These are phyloP conservation scores for Echinochloa phyllopogon DNA, from an alignment of 176 grass and related monocot genomes.

Conservation along the genomic window DNA sequence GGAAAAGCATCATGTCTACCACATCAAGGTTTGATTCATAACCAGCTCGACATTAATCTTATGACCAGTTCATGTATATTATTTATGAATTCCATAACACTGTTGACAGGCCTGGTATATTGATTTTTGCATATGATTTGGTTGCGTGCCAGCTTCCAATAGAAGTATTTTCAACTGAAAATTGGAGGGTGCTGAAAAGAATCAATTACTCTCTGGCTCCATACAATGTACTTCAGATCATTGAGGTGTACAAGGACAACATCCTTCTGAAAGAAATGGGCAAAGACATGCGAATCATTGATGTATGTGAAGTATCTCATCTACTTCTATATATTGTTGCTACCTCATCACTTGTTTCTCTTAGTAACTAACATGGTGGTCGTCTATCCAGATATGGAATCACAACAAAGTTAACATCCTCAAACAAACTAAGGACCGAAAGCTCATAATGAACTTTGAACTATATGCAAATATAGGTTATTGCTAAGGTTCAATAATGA, in stretches of 20 bases:
- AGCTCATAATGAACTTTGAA: neutral
- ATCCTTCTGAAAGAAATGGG: neutral
- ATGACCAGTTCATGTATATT: neutral
- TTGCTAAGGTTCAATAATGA: neutral
- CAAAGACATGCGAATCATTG: neutral
- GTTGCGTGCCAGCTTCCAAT: neutral
- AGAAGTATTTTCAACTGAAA: slow-evolving; percentile 16
- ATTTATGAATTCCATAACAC: neutral
- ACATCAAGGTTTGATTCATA: neutral
- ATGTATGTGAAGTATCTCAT: neutral
- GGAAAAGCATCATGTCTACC: neutral
- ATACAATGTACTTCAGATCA: neutral
- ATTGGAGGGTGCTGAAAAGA: neutral
- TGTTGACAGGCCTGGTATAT: neutral
- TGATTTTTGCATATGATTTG: neutral
- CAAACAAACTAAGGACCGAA: neutral
- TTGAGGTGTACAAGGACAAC: neutral
- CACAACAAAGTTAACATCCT: neutral
- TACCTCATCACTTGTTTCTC: neutral
- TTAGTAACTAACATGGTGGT: neutral
- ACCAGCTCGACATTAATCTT: neutral
- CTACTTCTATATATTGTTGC: too few relatives aligned
- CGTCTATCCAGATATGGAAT: neutral
- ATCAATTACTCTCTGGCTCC: neutral
- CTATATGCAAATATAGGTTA: neutral